Percentiles rank a stretch among this genome's conserved stretches.
These are phyloP conservation scores for Serendipita sp. DNA, from an alignment of 768 basidiomycete genomes.

Conservation along the genomic window DNA sequence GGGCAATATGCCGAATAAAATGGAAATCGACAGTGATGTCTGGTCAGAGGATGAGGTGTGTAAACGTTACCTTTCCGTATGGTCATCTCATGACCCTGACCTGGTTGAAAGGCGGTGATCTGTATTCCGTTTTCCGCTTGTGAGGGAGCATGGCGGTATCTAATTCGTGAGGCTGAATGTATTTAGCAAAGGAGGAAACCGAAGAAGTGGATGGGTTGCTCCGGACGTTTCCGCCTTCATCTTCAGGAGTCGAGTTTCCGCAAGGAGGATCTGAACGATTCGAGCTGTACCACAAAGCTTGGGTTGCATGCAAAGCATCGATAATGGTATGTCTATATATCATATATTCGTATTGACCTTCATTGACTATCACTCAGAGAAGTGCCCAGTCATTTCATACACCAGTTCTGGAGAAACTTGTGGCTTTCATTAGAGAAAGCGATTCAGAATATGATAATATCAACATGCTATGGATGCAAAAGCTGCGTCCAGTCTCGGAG, in stretches of 20 bases:
- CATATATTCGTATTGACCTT: background rate
- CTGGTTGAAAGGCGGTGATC: background rate
- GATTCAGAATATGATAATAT: background rate
- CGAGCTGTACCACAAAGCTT: background rate
- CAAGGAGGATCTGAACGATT: background rate
- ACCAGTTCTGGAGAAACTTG: background rate
- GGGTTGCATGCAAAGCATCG: background rate
- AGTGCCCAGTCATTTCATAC: background rate
- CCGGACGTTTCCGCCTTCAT: background rate
- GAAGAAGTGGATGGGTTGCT: background rate
- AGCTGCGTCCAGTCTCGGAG: background rate
- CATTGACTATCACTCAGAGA: background rate
- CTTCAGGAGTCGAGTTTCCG: background rate
- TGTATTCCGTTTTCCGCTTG: background rate
- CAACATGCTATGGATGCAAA: background rate
- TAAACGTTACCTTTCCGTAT: background rate
- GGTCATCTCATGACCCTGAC: background rate
- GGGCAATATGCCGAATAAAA: background rate
- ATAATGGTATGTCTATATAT: background rate
- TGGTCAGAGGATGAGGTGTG: background rate
- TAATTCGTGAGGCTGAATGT: background rate
- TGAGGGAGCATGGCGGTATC: background rate
- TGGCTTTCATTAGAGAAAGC: background rate
- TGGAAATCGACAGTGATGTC: background rate
- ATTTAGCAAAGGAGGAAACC: background rate